These are phyloP conservation scores for Meyerozyma sp. DNA, from an alignment of 1,139 yeast species.

Conservation along the genomic window DNA sequence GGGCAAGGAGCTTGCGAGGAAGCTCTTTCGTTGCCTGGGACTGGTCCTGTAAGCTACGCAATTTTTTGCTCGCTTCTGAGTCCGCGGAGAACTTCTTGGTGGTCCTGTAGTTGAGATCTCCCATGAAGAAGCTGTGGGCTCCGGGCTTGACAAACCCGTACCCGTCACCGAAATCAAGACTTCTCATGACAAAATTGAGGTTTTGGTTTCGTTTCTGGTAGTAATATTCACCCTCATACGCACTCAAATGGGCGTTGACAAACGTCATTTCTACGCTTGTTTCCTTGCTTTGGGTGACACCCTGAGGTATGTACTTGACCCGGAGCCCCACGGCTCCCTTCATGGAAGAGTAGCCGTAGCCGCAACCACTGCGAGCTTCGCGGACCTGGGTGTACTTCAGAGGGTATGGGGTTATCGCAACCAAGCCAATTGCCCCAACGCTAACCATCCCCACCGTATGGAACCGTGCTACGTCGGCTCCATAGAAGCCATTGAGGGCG, in stretches of 20 bases:
- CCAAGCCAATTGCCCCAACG: conserved; percentile 62
- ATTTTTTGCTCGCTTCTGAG: conserved; percentile 11
- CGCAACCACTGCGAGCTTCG: conserved; percentile 43
- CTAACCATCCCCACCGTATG: conserved; percentile 42
- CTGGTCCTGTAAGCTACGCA: conserved; percentile 22
- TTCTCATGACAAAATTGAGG: conserved; percentile 42
- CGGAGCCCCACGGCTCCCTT: conserved; percentile 74
- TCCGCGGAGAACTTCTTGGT: conserved; percentile 22
- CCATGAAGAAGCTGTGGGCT: conserved; percentile 65
- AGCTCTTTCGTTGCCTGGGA: conserved; percentile 4
- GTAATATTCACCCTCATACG: conserved; percentile 61
- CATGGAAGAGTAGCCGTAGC: conserved; percentile 54
- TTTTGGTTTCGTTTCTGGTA: conserved; percentile 48
- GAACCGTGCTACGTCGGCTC: conserved; percentile 26
- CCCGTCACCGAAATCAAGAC: conserved; percentile 58
- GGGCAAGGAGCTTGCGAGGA: conserved; percentile 20
- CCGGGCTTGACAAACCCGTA: conserved; percentile 50
- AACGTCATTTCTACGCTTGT: conserved; percentile 46
- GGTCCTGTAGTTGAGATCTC: conserved; percentile 79
- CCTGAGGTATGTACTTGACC: conserved; percentile 27
- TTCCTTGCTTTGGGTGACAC: conserved; percentile 6
- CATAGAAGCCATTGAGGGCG: conserved; percentile 30
- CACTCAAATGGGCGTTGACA: conserved; percentile 67
- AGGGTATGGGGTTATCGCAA: conserved; percentile 46
- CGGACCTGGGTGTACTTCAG: conserved; percentile 25